Conservation (phyloP, 345 rosid genomes). For the Limnanthes douglasii region DNA sequence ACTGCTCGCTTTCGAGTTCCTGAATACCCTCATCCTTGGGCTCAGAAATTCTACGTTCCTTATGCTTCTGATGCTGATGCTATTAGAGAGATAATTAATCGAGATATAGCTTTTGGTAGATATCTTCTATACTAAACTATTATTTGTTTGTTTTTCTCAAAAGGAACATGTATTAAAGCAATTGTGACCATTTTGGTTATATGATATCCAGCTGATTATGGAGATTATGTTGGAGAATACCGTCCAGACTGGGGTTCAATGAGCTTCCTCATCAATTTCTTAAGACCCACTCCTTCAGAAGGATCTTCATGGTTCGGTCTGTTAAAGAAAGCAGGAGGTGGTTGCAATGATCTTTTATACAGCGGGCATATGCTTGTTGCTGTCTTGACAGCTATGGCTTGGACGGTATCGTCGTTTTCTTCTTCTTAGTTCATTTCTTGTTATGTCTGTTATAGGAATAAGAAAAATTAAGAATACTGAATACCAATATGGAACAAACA, state of each 20-base stretch:
- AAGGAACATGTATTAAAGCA: neutral
- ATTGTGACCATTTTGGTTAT: neutral
- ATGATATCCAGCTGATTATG: conserved; percentile 30
- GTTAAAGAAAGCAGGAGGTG: conserved; percentile 86
- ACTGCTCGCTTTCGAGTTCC: conserved; percentile 51
- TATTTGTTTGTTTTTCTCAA: neutral
- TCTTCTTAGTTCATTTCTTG: no score
- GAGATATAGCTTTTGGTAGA: conserved; percentile 58
- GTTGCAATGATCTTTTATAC: conserved; percentile 92
- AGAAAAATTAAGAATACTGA: no score
- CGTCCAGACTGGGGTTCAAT: conserved; percentile 73
- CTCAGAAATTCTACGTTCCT: conserved; percentile 81
- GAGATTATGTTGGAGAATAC: conserved; percentile 31
- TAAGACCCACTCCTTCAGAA: conserved; percentile 55
- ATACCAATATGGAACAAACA: no score
- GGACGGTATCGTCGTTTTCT: conserved; percentile 45
- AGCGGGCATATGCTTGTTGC: conserved; percentile 98
- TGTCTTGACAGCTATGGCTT: conserved; percentile 93
- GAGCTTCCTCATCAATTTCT: conserved; percentile 72
- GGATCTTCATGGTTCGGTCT: conserved; percentile 66
- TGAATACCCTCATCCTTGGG: conserved; percentile 73
- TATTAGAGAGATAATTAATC: conserved; percentile 35
- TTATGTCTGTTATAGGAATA: no score
- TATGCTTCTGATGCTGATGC: conserved; percentile 60
- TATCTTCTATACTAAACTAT: neutral